These are phyloP conservation scores for Leptomonas pyrrhocoris DNA, from an alignment of 208 protist genomes.

Conservation along the genomic window DNA sequence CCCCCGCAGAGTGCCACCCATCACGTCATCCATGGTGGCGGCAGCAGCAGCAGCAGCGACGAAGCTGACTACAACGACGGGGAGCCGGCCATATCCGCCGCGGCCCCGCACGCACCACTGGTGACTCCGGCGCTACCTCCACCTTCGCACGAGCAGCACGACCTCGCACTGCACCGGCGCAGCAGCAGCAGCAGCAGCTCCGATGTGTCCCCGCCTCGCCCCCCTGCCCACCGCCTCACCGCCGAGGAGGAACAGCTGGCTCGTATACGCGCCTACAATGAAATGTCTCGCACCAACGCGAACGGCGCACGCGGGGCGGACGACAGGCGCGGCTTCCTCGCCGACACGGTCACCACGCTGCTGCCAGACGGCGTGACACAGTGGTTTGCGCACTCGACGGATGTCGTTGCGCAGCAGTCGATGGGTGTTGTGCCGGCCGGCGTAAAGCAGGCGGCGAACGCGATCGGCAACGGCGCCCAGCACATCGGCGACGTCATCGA, in stretches of 20 bases:
- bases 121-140: too few relatives aligned
- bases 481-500: conserved; percentile 40
- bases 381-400: conserved; percentile 13
- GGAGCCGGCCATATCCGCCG: neutral
- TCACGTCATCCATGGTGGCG: neutral
- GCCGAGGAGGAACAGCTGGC: conserved; percentile 48
- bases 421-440: conserved; percentile 17
- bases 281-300: conserved; percentile 3
- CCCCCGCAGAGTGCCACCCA: neutral
- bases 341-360: conserved; percentile 34
- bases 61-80: neutral
- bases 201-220: neutral
- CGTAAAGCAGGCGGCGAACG: conserved; percentile 24
- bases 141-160: neutral
- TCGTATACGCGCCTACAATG: conserved; percentile 44
- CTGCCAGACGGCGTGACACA: conserved; percentile 22
- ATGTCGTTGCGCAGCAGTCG: conserved; percentile 23
- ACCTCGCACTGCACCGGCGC: neutral
- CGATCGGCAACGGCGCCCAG: conserved; percentile 28
- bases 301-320: conserved; percentile 1
- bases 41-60: conserved; percentile 9
- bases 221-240: conserved; percentile 20
- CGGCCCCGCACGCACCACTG: neutral
- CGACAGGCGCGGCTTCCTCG: conserved; percentile 26
- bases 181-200: conserved; percentile 16